Evolutionary conservation across 1,284 basidiomycete genomes (phyloP).

Genomic region (Ceratobasidium sp.): DNA sequence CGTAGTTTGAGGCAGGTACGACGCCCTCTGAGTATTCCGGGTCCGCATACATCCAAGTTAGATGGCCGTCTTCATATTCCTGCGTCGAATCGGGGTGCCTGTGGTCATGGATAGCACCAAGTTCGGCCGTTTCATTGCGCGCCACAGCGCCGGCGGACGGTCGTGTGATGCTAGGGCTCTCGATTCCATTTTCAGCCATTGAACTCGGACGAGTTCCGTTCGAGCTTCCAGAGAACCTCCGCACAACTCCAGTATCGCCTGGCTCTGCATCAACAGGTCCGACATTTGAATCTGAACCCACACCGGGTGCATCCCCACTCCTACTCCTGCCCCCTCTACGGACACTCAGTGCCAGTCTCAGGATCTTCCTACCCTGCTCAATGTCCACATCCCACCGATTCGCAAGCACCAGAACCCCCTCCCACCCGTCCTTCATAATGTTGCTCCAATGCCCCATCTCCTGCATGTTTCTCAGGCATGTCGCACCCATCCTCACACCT

Average conservation of each 20-base stretch:
- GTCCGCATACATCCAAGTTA: constrained; percentile 1
- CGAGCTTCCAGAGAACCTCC: no score
- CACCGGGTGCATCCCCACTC: neutral
- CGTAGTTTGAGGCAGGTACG: neutral
- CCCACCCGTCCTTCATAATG: constrained; percentile 15
- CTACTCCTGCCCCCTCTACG: neutral
- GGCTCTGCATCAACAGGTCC: neutral
- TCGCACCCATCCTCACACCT: constrained; percentile 6
- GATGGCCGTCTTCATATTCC: neutral
- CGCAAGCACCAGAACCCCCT: constrained; percentile 23
- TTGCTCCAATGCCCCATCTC: constrained; percentile 34
- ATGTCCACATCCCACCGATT: constrained; percentile 20
- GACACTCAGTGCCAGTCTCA: neutral
- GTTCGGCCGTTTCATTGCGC: no score
- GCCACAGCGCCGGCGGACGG: no score
- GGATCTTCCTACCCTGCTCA: neutral
- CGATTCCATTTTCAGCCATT: no score
- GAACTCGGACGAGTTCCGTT: neutral
- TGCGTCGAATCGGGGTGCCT: neutral
- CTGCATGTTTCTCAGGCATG: constrained; percentile 19
- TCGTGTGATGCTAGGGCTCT: neutral
- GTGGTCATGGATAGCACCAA: no score
- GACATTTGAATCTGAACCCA: neutral
- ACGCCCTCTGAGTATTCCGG: neutral
- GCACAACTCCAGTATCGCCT: no score